Percentiles rank a stretch among this genome's conserved stretches.
Conservation (phyloP, 2,329 filamentous ascomycete species). For the Fusarium musae region DNA sequence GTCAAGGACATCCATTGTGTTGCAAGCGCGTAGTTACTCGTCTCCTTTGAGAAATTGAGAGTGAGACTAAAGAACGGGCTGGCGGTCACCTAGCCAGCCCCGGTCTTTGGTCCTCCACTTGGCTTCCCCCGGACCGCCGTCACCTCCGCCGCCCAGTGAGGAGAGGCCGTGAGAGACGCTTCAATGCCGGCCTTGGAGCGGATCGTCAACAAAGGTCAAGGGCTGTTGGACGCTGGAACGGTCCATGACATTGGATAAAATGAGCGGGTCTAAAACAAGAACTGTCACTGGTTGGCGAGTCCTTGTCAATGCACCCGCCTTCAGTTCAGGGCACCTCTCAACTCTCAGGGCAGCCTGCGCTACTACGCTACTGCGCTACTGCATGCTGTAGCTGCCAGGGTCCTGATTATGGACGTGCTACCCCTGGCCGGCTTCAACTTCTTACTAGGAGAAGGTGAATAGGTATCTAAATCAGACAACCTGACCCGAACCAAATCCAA, state of each 20-base stretch:
- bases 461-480: slow-evolving; percentile 30
- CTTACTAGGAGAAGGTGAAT: slow-evolving; percentile 21
- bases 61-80: slow-evolving; percentile 28
- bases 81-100: slow-evolving; percentile 32
- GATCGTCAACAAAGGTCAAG: slow-evolving; percentile 22
- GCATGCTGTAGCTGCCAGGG: slow-evolving; percentile 27
- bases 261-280: slow-evolving; percentile 23
- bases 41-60: neutral
- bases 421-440: slow-evolving; percentile 41
- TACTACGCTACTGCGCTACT: slow-evolving; percentile 8
- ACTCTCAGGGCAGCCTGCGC: slow-evolving; percentile 19
- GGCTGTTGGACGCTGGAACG: slow-evolving; percentile 27
- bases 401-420: slow-evolving; percentile 27
- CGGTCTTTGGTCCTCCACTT: slow-evolving; percentile 9
- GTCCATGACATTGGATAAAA: slow-evolving; percentile 24
- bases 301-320: slow-evolving; percentile 29
- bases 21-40: slow-evolving; percentile 16
- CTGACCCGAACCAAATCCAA: slow-evolving; percentile 6
- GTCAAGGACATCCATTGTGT: slow-evolving; percentile 18
- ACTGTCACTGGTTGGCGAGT: slow-evolving; percentile 14
- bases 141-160: slow-evolving; percentile 19
- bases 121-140: slow-evolving; percentile 25
- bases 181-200: slow-evolving; percentile 24
- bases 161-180: slow-evolving; percentile 1
- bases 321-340: slow-evolving; percentile 33